Evolutionary conservation across 495 filamentous ascomycete genomes (phyloP), one percentile per base, ranked within the genome.

Genomic region (Aspergillus bertholletiae): DNA sequence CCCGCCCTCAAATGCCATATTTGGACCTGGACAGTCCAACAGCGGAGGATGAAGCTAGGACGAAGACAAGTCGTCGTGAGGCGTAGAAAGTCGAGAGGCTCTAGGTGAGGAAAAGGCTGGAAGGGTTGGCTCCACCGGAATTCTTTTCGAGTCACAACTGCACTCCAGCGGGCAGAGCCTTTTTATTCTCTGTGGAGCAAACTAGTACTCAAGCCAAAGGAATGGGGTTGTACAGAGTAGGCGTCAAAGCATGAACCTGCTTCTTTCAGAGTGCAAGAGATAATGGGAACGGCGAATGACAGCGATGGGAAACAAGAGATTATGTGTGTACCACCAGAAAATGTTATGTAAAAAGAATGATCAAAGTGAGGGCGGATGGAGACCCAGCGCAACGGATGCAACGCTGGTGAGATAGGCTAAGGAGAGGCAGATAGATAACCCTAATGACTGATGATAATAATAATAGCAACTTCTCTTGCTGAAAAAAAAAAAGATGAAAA

Each of bases 321-420:
- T 52, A 47, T 49, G 57, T 59, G 44, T 49, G 47, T n/a, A 11
- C 52, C 34, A 49, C n/a, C 26, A 26, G 55, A 65, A 62, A 39
- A 47, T 58, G 40, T 66, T 68, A 65, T 60, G 68, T 67, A 67
- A 69, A 59, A 61, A 40, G 49, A 60, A 55, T n/a, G 22, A 55
- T 28, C 21, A 23, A 51, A 46, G 56, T 56, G 53, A 53, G 48
- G 39, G 22, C 37, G 15, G 13, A 51, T 51, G 27, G 50, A 22
- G 50, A 22, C 32, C 46, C 39, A 46, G 32, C 35, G 37, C 27
- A 26, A 44, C 40, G 53, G 49, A 63, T 60, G 56, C 55, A 57
- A 58, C 55, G 50, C 39, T 54, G 58, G 22, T 24, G 17, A 34
- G 47, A 44, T 50, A 24, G 28, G 39, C 46, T 62, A 18, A 50